Evolutionary conservation across 345 rosid genomes (phyloP), one percentile per base, ranked within the genome.

Genomic region (Turnera subulata): DNA sequence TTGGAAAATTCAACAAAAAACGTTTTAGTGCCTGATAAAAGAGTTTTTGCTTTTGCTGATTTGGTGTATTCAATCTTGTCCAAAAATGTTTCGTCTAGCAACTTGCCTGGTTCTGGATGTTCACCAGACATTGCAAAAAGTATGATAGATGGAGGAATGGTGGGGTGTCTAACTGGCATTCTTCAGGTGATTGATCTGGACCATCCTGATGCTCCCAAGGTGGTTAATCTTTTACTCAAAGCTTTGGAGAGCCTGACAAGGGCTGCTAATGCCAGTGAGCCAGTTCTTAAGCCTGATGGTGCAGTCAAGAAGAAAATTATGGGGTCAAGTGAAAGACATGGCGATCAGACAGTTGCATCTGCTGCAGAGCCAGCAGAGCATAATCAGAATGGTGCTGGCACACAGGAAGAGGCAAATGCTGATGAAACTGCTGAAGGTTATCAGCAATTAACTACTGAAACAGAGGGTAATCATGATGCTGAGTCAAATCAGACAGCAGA

Each of bases 81-180:
- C 13, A 92, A 89, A 76, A 89, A 83, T 76, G 80, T 91, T 53
- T 83, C 86, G 42, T 80, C 93, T n/a, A 74, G 80, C 81, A 84
- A 82, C 66, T 79, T 84, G 64, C 93, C 91, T 39, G 87, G 87
- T 62, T 81, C 89, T 58, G 93, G 93, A 50, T 89, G 87, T 67
- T 86, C 95, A 9, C 89, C 93, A 12, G 98, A 92, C 59, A 85
- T 92, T 56, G 97, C 98, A 46, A 92, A 84, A 76, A 77, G 89
- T 79, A 89, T 92, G 98, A 89, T 89, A 53, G 96, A 89, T 63
- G 95, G 93, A 40, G 88, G 96, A 52, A 82, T 86, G 80, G 89
- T 84, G 46, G 87, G 69, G 64, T 86, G 83, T 72, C 62, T 92
- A 45, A 86, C 93, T 33, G 75, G 75, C 71, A 80, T 92, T 78